Evolutionary conservation across 495 filamentous ascomycete species (phyloP).

Genomic region (Tuber aestivum): DNA sequence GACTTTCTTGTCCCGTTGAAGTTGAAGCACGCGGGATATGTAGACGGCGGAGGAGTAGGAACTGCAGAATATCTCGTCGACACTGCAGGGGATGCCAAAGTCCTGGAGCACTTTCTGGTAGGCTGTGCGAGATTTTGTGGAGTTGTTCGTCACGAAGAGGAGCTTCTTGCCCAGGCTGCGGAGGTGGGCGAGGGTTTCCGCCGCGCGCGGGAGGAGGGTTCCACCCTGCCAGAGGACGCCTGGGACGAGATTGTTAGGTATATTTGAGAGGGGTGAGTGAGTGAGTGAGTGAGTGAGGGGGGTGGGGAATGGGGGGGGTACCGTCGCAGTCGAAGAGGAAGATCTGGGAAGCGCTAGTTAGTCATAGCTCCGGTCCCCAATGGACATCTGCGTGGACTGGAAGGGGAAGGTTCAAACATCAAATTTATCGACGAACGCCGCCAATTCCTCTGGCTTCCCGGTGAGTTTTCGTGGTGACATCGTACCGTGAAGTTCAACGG

Average conservation of each 20-base stretch:
- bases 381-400: too few relatives aligned
- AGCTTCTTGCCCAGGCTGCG: constrained; percentile 77
- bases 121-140: constrained; percentile 86
- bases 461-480: constrained; percentile 65
- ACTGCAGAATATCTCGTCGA: constrained; percentile 91
- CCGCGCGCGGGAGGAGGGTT: constrained; percentile 71
- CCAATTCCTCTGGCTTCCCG: constrained; percentile 66
- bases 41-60: constrained; percentile 93
- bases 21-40: constrained; percentile 82
- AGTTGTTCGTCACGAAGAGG: constrained; percentile 98
- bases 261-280: too few relatives aligned
- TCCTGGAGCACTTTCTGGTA: constrained; percentile 85
- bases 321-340: constrained; percentile 98
- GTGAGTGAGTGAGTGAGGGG: too few relatives aligned
- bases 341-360: constrained; percentile 51
- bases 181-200: constrained; percentile 75
- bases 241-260: constrained; percentile 43
- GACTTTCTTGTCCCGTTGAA: constrained; percentile 79
- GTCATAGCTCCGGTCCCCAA: too few relatives aligned
- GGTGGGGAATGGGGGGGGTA: constrained; percentile 45
- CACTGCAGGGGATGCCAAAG: constrained; percentile 70
- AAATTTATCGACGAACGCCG: constrained; percentile 78
- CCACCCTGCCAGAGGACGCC: constrained; percentile 96
- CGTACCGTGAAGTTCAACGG: too few relatives aligned
- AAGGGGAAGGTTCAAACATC: constrained; percentile 56